phyloP scores from a whole-genome alignment of 2,329 filamentous ascomycete species.

The Stachybotrys elegans region DNA sequence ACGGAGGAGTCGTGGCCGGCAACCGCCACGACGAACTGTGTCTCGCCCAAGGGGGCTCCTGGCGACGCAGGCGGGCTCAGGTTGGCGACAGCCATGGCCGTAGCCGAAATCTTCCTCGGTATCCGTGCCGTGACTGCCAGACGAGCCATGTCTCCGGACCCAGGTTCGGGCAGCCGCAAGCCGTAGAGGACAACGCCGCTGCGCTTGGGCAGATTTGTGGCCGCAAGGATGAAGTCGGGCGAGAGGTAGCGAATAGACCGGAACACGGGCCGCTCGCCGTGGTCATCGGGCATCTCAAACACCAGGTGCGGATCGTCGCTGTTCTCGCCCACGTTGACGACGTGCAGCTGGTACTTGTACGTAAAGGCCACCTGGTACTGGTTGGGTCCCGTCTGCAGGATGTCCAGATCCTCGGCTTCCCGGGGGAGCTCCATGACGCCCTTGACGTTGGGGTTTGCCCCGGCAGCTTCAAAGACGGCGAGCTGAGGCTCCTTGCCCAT shows the following conservation, averaged over 20 bases:
- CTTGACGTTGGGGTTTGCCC: constrained; percentile 39
- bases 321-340: constrained; percentile 52
- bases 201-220: constrained; percentile 54
- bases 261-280: constrained; percentile 44
- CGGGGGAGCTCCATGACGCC: constrained; percentile 45
- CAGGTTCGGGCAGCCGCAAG: constrained; percentile 42
- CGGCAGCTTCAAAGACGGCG: constrained; percentile 65
- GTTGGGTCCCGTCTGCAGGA: constrained; percentile 54
- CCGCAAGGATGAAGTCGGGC: constrained; percentile 51
- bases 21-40: constrained; percentile 76
- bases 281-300: constrained; percentile 51
- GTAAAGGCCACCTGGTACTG: constrained; percentile 74
- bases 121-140: constrained; percentile 52
- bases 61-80: constrained; percentile 53
- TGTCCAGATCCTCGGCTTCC: constrained; percentile 66
- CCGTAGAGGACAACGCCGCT: constrained; percentile 53
- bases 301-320: constrained; percentile 44
- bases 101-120: constrained; percentile 64
- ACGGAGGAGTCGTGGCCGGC: constrained; percentile 77
- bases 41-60: constrained; percentile 50
- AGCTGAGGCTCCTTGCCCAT: constrained; percentile 73
- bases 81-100: constrained; percentile 71
- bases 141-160: constrained; percentile 33
- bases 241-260: constrained; percentile 56
- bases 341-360: constrained; percentile 68